Evolutionary conservation across 139 green algal species (phyloP).

Genomic region (Micractinium conductrix): DNA sequence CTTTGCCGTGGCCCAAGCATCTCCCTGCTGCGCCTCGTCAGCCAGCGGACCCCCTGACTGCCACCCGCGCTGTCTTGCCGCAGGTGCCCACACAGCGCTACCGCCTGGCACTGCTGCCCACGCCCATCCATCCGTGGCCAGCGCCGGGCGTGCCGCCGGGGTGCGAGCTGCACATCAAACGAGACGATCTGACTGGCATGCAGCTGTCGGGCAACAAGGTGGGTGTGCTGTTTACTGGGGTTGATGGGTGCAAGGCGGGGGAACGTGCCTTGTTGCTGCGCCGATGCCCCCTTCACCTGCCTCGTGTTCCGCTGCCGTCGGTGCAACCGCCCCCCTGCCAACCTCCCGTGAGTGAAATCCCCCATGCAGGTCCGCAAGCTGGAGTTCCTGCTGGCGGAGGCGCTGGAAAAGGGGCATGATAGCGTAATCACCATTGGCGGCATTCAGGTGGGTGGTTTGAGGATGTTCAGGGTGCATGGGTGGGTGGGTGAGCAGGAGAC

Average conservation of each 20-base stretch:
- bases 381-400: conserved; percentile 94
- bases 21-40: not conserved
- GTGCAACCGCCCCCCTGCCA: too few species aligned
- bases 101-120: conserved; percentile 45
- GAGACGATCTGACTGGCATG: conserved; percentile 93
- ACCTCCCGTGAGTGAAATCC: not conserved
- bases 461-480: too few species aligned
- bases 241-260: too few species aligned
- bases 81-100: conserved; percentile 52
- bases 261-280: too few species aligned
- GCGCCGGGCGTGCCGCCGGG: conserved; percentile 74
- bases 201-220: conserved; percentile 95
- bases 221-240: too few species aligned
- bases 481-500: too few species aligned
- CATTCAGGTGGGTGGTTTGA: too few species aligned
- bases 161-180: conserved; percentile 87
- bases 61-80: not conserved
- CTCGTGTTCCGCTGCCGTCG: too few species aligned
- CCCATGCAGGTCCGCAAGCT: conserved; percentile 90
- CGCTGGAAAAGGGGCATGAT: conserved; percentile 68
- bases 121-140: conserved; percentile 75
- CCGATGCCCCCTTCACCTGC: too few species aligned
- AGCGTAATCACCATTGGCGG: conserved; percentile 91
- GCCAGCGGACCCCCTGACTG: not conserved
- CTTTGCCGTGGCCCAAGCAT: not conserved